Base-by-base conservation (phyloP, 2,329 filamentous ascomycete genomes). In the Ophiostoma sp. region DNA sequence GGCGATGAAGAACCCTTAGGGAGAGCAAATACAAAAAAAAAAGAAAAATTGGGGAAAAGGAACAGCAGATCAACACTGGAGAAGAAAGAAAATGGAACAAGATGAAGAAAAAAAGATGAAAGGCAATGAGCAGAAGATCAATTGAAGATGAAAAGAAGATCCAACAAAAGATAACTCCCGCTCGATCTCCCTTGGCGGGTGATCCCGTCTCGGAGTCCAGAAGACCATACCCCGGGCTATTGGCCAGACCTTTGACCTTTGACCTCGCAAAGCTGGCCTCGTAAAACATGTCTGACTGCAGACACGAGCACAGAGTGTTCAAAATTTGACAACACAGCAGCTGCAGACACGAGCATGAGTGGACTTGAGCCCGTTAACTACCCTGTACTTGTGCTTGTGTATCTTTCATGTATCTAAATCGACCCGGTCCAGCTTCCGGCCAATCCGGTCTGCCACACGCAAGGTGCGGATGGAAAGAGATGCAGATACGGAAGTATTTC, bases 171-270 rank as follows among this genome's bases (percentile, higher is more conserved):
- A 31, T 25, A 68, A n/a, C 42, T 68, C 28, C 61, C 36, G 61
- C 36, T 66, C 36, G 36, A 66, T 66, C 22, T 66, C 59, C 36
- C 59, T 64, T 64, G 33, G 59, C 59, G 33, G 59, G 33, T 36
- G 59, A 64, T 64, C 59, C 36, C 33, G n/a, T 42, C 33, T 42
- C 59, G 59, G 22, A 36, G 59, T 39, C 36, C 33, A 42, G 50
- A 22, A 17, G 55, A 4, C 11, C 25, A 55, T 19, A 55, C 52
- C 7, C 2, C 19, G 39, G 39, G 39, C 39, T 61, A 12, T 15
- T 59, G 55, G 28, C 28, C 28, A 61, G 28, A 36, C 6, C 52
- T 25, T 57, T 17, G 7, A 25, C n/a, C 9, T 57, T n/a, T n/a
- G n/a, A n/a, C n/a, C n/a, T n/a, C n/a, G n/a, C n/a, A n/a, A n/a